Evolutionary conservation across 768 basidiomycete genomes (phyloP).

Genomic region (Pleurotus sapidus): DNA sequence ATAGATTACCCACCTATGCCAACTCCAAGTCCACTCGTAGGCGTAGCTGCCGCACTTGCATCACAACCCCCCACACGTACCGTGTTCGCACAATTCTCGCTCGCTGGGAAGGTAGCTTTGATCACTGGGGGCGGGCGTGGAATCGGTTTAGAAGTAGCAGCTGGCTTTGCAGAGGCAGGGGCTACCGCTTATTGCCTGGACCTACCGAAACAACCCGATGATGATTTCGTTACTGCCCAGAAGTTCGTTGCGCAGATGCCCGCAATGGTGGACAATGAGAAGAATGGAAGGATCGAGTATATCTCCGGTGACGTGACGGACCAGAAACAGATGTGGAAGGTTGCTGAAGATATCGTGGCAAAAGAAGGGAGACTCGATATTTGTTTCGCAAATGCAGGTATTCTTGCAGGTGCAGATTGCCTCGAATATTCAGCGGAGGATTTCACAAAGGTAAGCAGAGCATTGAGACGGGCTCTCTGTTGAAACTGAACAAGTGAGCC

Average conservation of each 20-base stretch:
- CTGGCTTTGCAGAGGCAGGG: constrained; percentile 53
- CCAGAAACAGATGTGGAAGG: constrained; percentile 44
- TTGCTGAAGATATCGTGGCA: constrained; percentile 48
- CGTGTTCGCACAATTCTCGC: constrained; percentile 32
- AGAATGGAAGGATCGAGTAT: constrained; percentile 41
- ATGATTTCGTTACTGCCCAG: constrained; percentile 46
- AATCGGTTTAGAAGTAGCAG: constrained; percentile 55
- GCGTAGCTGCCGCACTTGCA: constrained; percentile 13
- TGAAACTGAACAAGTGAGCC: background rate
- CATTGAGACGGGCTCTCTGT: background rate
- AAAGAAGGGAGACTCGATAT: constrained; percentile 63
- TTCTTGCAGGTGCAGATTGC: constrained; percentile 46
- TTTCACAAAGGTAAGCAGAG: constrained; percentile 47
- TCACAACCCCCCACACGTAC: constrained; percentile 30
- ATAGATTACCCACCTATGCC: too few species aligned
- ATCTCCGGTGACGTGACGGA: constrained; percentile 54
- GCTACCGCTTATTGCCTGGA: constrained; percentile 65
- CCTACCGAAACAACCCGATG: constrained; percentile 43
- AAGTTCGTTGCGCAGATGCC: constrained; percentile 37
- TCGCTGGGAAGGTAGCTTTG: constrained; percentile 32
- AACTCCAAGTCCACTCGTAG: background rate
- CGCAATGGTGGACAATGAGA: constrained; percentile 9
- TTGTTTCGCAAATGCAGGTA: constrained; percentile 66
- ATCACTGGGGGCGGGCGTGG: constrained; percentile 43
- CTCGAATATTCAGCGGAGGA: constrained; percentile 55